These are phyloP conservation scores for Mortierella sp. DNA, from an alignment of 371 early-diverging fungal genomes.

Conservation along the genomic window DNA sequence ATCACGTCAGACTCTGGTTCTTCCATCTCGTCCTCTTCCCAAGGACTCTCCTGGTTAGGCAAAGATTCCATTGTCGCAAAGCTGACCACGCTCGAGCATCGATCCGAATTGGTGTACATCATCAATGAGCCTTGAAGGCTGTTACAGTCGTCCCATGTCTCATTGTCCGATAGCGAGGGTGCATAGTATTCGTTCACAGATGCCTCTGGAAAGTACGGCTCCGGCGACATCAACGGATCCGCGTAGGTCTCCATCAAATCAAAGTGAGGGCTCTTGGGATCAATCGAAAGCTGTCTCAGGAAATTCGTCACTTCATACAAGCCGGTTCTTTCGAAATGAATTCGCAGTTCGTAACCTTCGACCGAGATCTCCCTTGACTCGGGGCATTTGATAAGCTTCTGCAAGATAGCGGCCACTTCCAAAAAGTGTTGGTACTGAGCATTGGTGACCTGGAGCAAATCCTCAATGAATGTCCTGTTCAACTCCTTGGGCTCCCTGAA, in stretches of 20 bases:
- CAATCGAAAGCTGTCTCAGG: constrained; percentile 31
- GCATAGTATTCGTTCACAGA: constrained; percentile 35
- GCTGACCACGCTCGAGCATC: constrained; percentile 29
- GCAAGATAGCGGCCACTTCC: constrained; percentile 48
- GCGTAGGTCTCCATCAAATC: constrained; percentile 37
- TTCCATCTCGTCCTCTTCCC: constrained; percentile 21
- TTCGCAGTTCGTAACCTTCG: constrained; percentile 48
- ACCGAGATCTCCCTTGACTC: constrained; percentile 45
- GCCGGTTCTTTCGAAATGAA: constrained; percentile 39
- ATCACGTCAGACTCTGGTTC: constrained; percentile 1
- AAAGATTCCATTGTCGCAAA: constrained; percentile 26
- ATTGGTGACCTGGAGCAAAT: constrained; percentile 42
- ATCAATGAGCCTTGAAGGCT: constrained; percentile 39
- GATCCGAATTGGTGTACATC: constrained; percentile 42
- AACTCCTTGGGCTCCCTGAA: constrained; percentile 40
- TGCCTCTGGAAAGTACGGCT: constrained; percentile 46
- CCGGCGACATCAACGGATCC: constrained; percentile 7
- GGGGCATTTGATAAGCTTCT: constrained; percentile 38
- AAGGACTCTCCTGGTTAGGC: constrained; percentile 32
- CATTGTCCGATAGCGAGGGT: constrained; percentile 30
- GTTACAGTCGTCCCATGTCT: constrained; percentile 43
- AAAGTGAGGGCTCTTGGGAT: constrained; percentile 48
- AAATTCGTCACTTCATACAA: constrained; percentile 46
- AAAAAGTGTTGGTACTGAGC: constrained; percentile 51
- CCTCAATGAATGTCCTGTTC: constrained; percentile 35